Evolutionary conservation across 805 yeast species (phyloP).

Genomic region (Priceomyces castillae): DNA sequence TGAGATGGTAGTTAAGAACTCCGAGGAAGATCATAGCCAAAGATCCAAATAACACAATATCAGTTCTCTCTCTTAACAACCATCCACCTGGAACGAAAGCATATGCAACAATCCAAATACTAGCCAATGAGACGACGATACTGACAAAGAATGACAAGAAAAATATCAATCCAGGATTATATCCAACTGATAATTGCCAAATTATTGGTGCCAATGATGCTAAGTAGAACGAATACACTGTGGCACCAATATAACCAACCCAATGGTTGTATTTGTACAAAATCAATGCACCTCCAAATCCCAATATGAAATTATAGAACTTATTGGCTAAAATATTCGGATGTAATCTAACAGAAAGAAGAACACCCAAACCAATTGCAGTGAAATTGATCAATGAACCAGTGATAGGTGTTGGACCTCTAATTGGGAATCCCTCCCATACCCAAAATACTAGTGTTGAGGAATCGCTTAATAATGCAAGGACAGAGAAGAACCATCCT

Average conservation of each 20-base stretch:
- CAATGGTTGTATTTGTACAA: constrained; percentile 59
- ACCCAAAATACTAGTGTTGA: constrained; percentile 87
- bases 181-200: constrained; percentile 54
- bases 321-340: constrained; percentile 21
- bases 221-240: constrained; percentile 58
- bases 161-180: constrained; percentile 55
- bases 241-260: constrained; percentile 75
- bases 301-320: constrained; percentile 36
- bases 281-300: constrained; percentile 49
- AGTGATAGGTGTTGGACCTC: constrained; percentile 84
- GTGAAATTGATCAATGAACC: constrained; percentile 69
- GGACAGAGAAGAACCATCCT: constrained; percentile 65
- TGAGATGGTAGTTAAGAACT: constrained; percentile 36
- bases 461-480: constrained; percentile 77
- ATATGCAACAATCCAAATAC: constrained; percentile 97
- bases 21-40: constrained; percentile 55
- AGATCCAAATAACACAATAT: constrained; percentile 61
- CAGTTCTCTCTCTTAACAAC: constrained; percentile 83
- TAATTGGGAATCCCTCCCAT: constrained; percentile 94
- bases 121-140: constrained; percentile 64
- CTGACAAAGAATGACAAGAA: constrained; percentile 47
- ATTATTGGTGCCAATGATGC: constrained; percentile 58
- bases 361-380: constrained; percentile 55
- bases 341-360: constrained; percentile 23
- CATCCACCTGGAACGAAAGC: constrained; percentile 98